Evolutionary conservation across 345 rosid species (phyloP).

Genomic region (Firmiana major): DNA sequence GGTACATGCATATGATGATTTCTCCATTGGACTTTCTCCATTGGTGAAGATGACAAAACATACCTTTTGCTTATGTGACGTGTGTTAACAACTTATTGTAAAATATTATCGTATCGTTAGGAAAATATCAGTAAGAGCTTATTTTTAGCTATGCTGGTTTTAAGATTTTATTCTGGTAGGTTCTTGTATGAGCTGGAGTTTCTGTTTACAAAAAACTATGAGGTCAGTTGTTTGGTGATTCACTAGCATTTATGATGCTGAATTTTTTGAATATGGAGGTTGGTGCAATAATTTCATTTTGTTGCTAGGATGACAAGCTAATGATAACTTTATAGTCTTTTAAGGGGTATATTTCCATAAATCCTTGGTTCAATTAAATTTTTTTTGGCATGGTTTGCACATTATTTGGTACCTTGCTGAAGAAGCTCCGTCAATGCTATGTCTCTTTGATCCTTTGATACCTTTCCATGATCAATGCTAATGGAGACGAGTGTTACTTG

Average conservation of each 20-base stretch:
- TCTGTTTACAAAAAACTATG: neutral
- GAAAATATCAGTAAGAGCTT: neutral
- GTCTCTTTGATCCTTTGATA: slow-evolving; percentile 2
- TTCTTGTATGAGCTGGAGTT: neutral
- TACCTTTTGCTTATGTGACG: neutral
- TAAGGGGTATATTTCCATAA: neutral
- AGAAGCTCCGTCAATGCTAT: neutral
- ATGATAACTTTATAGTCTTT: neutral
- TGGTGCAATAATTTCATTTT: too few relatives aligned
- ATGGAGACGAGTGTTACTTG: slow-evolving; percentile 13
- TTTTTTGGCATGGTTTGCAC: neutral
- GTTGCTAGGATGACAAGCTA: too few relatives aligned
- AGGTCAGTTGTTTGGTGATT: neutral
- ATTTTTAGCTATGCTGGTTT: neutral
- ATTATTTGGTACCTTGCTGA: neutral
- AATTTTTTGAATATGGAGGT: too few relatives aligned
- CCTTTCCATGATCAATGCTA: neutral
- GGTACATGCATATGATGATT: neutral
- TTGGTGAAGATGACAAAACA: neutral
- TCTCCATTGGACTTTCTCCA: neutral
- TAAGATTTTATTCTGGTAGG: slow-evolving; percentile 6
- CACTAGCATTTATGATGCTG: neutral
- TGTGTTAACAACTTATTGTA: too few relatives aligned
- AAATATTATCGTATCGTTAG: neutral
- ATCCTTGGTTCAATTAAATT: neutral